Evolutionary conservation across 768 basidiomycete species (phyloP), one percentile per base, ranked within the genome.

Genomic region (Leccinum sublutescens): DNA sequence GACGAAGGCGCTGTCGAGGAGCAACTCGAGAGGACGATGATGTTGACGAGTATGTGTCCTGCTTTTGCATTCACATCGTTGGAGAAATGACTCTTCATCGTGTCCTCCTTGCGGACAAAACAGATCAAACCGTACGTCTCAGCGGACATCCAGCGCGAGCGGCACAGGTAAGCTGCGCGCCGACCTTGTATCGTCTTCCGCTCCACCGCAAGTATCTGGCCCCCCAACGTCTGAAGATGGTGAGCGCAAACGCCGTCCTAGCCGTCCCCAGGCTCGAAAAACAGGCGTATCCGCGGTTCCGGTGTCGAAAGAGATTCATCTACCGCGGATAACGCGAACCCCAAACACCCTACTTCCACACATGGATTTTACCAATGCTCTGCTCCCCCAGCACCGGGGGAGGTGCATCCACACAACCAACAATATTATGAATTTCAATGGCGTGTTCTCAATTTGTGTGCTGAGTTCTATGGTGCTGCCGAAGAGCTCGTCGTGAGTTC

Each of bases 361-460:
- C 65, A 76, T 38, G 74, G 72, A 52, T 82, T 82, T 67, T 80
- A 82, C 64, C 76, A 81, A 58, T 76, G 77, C 50, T 71, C 75
- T 45, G 71, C 71, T 51, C 74, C 77, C 29, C 76, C 80, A 50
- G 72, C 75, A 29, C 72, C 80, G 25, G 76, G 81, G 12, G 79
- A 78, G 49, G 76, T 85, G 25, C 83, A 82, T 57, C 77, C 85
- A 3, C 84, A 86, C 62, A 89, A 89, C 68, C 86, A 89, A 62
- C 85, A 86, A 66, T 91, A 89, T 71, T 90, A 89, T 71, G 89
- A 92, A 68, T 92, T 92, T 67, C 90, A 92, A 70, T 92, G 90
- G 90, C 84, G 89, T 55, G 84, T 91, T 43, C 71, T 92, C 58
- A 90, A 90, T 66, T 76, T 93, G 43, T 93, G 90, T 71, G 85